Base-by-base conservation (phyloP, 352 stramenopile genomes). In the Phytophthora fragariae region DNA sequence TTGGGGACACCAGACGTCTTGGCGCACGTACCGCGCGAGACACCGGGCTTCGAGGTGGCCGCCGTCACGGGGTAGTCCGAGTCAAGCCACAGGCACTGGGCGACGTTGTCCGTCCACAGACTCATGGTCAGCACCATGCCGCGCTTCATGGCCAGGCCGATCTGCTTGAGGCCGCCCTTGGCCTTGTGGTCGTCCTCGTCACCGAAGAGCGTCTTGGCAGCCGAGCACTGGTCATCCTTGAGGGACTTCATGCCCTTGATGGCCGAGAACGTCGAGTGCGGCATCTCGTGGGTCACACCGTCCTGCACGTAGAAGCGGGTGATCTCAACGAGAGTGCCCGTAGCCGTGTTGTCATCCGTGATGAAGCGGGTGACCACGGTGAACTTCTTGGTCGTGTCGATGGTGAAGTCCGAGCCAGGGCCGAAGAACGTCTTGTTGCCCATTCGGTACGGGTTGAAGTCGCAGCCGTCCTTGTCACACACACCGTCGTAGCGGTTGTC, bases 51-150 rank as follows among this genome's bases (percentile, higher is more conserved):
- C 10, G 50, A 68, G 6, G 79, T 50, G 53, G 68, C 67, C 19
- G 72, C 67, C n/a, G 57, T 41, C 14, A 72, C 15, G 0, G 82
- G 82, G 65, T 84, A 88, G 47, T 33, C 68, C 53, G 69, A 79
- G 80, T 90, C 80, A 10, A 90, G 75, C 82, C 82, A 90, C 44
- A 85, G 68, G 46, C 73, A 85, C 39, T 88, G 57, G 17, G 76
- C 80, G 1, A 68, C 74, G 61, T 85, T 61, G 68, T 90, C 82
- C 0, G 78, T 76, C 82, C 82, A 90, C 33, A 88, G 63, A 46
- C 80, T 88, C 68, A 89, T 86, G n/a, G 79, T 77, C 39, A 89
- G 73, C 49, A 89, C 82, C 53, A 89, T 58, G 33, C 82, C 82
- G 19, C 65, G 69, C 55, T 72, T 57, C 29, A 89, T 65, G 39